phyloP scores from a whole-genome alignment of 164 flowering plant genomes.

The Stephania cephalantha region DNA sequence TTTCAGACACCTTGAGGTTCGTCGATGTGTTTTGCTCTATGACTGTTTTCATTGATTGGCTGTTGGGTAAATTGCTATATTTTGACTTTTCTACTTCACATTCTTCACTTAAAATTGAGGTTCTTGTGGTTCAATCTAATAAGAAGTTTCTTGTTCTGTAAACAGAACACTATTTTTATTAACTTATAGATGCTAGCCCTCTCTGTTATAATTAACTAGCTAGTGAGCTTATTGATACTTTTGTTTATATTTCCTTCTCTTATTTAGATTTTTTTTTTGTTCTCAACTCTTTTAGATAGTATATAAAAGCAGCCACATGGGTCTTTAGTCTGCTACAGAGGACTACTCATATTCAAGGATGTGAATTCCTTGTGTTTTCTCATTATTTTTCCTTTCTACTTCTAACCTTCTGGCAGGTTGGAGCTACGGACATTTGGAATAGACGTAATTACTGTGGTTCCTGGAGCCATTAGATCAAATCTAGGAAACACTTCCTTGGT shows the following conservation, averaged over 20 bases:
- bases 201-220: background rate
- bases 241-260: background rate
- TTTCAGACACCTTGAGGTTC: conserved; percentile 74
- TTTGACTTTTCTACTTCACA: background rate
- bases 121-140: background rate
- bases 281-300: background rate
- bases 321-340: too few species aligned
- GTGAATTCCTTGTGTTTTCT: background rate
- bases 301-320: too few species aligned
- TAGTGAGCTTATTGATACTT: background rate
- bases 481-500: conserved; percentile 46
- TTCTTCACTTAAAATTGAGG: background rate
- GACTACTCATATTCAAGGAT: background rate
- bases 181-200: too few species aligned
- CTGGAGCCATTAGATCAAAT: conserved; percentile 77
- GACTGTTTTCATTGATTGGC: background rate
- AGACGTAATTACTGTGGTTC: conserved; percentile 67
- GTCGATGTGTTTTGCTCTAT: background rate
- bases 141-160: too few species aligned
- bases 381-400: background rate
- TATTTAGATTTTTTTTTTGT: too few species aligned
- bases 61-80: background rate
- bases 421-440: conserved; percentile 73
- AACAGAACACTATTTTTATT: too few species aligned
- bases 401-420: conserved; percentile 35